Percentiles rank a stretch among this genome's conserved stretches.
These are phyloP conservation scores for Dalechampia spathulata DNA, from an alignment of 441 rosid species.

Conservation along the genomic window DNA sequence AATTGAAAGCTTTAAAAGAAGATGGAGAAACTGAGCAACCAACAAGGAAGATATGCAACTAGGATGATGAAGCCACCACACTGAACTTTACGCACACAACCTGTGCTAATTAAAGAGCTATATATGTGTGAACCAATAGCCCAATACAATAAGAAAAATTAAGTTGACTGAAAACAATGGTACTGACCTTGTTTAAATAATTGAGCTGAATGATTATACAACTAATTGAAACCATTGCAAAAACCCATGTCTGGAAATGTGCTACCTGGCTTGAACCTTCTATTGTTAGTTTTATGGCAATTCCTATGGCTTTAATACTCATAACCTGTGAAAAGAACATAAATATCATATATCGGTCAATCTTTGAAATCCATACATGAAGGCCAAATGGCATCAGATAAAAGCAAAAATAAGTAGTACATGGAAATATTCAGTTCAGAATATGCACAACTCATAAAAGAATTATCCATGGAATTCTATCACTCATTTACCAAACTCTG, in stretches of 20 bases:
- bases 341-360: neutral
- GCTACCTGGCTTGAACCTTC: constrained; percentile 71
- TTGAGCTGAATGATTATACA: constrained; percentile 75
- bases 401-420: neutral
- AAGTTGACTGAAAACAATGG: neutral
- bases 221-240: constrained; percentile 69
- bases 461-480: neutral
- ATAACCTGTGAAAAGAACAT: constrained; percentile 51
- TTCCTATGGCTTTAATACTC: constrained; percentile 92
- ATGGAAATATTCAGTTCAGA: neutral
- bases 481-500: neutral
- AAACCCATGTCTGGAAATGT: constrained; percentile 75
- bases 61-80: no score
- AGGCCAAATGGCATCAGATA: neutral
- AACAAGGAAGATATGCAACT: no score
- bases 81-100: no score
- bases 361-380: neutral
- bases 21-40: no score
- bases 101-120: no score
- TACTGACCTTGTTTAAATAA: constrained; percentile 80
- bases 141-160: neutral
- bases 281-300: constrained; percentile 77
- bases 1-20: no score
- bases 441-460: neutral
- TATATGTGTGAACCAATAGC: no score